phyloP scores from a whole-genome alignment of 2,329 filamentous ascomycete species.

The Diaporthe vexans region DNA sequence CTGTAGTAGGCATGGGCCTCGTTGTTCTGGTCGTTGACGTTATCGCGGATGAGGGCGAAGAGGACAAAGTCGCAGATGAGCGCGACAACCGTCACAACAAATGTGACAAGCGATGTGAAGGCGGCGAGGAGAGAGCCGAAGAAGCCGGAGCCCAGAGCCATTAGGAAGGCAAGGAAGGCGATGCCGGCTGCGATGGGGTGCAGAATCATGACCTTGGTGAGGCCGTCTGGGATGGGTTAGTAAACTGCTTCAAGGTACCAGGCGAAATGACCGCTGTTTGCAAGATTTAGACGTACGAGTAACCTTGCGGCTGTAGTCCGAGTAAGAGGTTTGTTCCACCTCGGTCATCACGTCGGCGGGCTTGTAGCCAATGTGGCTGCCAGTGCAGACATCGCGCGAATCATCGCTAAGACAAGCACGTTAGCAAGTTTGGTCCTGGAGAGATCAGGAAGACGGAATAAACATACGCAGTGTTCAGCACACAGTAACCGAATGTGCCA shows the following conservation, averaged over 20 bases:
- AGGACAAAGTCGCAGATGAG: slow-evolving; percentile 70
- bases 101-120: slow-evolving; percentile 63
- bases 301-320: slow-evolving; percentile 58
- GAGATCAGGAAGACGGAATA: background rate
- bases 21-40: slow-evolving; percentile 62
- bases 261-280: too few species aligned
- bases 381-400: slow-evolving; percentile 63
- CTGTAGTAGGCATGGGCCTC: slow-evolving; percentile 64
- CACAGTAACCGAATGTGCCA: slow-evolving; percentile 74
- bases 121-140: slow-evolving; percentile 66
- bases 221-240: slow-evolving; percentile 50
- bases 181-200: slow-evolving; percentile 72
- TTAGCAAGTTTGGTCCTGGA: background rate
- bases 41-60: slow-evolving; percentile 66
- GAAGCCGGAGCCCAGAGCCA: slow-evolving; percentile 65
- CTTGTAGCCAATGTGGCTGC: slow-evolving; percentile 67
- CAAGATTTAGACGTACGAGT: slow-evolving; percentile 42
- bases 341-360: slow-evolving; percentile 60
- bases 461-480: slow-evolving; percentile 45
- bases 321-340: slow-evolving; percentile 57
- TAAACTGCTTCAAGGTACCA: background rate
- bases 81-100: slow-evolving; percentile 62
- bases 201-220: slow-evolving; percentile 73
- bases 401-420: slow-evolving; percentile 28
- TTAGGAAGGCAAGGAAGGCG: slow-evolving; percentile 70